A percentile compares a stretch with the other conserved stretches of the same genome.
Conservation (phyloP, 768 basidiomycete species). For the Dendrothele bispora region DNA sequence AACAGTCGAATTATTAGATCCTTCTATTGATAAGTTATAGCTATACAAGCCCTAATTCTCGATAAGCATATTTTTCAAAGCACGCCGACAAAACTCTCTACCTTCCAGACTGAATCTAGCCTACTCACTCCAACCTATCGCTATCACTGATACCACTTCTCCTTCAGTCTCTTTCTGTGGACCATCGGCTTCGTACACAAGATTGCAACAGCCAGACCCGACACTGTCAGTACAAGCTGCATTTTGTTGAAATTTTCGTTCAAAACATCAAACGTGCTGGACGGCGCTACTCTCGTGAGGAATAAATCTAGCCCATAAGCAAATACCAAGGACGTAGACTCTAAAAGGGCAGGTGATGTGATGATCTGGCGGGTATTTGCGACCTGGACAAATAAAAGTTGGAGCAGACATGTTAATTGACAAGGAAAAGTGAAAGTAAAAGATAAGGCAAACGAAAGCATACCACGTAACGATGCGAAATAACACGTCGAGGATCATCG, state of each 20-base stretch:
- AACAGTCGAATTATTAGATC: no score
- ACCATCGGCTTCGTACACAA: conserved; percentile 84
- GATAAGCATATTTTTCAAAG: no score
- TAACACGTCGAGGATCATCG: conserved; percentile 58
- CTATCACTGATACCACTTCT: conserved; percentile 77
- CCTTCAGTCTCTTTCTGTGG: conserved; percentile 58
- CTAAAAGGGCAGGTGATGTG: conserved; percentile 82
- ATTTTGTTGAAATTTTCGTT: conserved; percentile 91
- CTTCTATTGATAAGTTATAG: no score
- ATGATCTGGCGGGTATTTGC: conserved; percentile 66
- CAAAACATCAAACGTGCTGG: conserved; percentile 89
- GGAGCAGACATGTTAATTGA: not conserved
- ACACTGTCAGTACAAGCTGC: conserved; percentile 83
- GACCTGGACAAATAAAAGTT: conserved; percentile 45
- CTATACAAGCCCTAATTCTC: no score
- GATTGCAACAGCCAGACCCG: conserved; percentile 72
- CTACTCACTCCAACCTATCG: no score
- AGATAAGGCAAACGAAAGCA: not conserved
- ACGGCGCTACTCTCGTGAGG: conserved; percentile 80
- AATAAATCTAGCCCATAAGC: conserved; percentile 90
- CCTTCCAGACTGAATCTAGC: no score
- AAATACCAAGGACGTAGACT: conserved; percentile 90
- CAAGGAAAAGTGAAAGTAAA: not conserved
- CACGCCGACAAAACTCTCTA: no score
- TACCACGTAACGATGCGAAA: conserved; percentile 33